phyloP scores from a whole-genome alignment of 2,329 filamentous ascomycete genomes.

The Talaromyces sp. region DNA sequence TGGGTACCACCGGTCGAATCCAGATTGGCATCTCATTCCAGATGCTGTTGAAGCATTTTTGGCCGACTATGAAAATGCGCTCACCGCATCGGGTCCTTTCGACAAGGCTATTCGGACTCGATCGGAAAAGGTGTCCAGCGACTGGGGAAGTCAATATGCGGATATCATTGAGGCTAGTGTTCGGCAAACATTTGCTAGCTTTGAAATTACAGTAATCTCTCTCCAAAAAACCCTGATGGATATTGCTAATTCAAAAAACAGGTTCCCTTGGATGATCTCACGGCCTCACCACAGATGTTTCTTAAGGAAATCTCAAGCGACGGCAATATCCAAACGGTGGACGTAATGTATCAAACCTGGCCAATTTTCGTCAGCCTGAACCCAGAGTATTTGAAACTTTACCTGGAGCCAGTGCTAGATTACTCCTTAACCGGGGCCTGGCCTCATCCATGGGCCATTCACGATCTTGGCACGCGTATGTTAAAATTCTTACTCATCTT shows the following conservation, averaged over 20 bases:
- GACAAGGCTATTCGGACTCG: slow-evolving; percentile 25
- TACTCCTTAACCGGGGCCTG: slow-evolving; percentile 37
- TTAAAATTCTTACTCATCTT: background rate
- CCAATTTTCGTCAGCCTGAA: slow-evolving; percentile 39
- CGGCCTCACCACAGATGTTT: slow-evolving; percentile 23
- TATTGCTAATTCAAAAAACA: background rate
- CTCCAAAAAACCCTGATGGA: slow-evolving; percentile 16
- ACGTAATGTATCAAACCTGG: slow-evolving; percentile 39
- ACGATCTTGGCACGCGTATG: slow-evolving; percentile 31
- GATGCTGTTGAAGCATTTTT: slow-evolving; percentile 34
- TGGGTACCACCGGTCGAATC: slow-evolving; percentile 33
- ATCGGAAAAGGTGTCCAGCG: slow-evolving; percentile 21
- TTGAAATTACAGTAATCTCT: slow-evolving; percentile 35
- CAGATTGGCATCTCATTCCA: slow-evolving; percentile 20
- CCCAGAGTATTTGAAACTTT: slow-evolving; percentile 37
- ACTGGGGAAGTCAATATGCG: slow-evolving; percentile 31
- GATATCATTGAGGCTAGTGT: slow-evolving; percentile 37
- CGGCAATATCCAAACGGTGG: slow-evolving; percentile 39
- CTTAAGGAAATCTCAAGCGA: slow-evolving; percentile 41
- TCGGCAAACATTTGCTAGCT: slow-evolving; percentile 37
- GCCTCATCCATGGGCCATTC: slow-evolving; percentile 33
- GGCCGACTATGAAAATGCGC: slow-evolving; percentile 33
- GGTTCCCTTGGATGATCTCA: slow-evolving; percentile 7
- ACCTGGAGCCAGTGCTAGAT: slow-evolving; percentile 39
- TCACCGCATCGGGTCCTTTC: slow-evolving; percentile 26